These are phyloP conservation scores for Cordyceps fumosorosea DNA, from an alignment of 2,329 filamentous ascomycete genomes.

Conservation along the genomic window DNA sequence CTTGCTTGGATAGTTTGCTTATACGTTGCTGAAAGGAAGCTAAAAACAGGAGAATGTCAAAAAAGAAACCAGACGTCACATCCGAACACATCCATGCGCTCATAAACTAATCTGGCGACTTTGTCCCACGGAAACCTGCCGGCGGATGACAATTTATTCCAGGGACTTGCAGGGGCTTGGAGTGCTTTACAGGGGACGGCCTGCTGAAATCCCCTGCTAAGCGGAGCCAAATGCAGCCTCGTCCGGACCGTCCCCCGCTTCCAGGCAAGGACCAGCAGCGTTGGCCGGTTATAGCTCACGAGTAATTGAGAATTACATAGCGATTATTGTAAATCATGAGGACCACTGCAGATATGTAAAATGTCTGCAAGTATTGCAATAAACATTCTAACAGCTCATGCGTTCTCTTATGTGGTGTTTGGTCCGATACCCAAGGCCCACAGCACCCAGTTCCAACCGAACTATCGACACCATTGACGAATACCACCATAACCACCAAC, in stretches of 20 bases:
- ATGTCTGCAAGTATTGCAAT: too few species aligned
- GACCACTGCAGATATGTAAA: too few species aligned
- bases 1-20: too few species aligned
- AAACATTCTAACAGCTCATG: too few species aligned
- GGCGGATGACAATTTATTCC: neutral
- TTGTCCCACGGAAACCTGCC: neutral
- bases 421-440: neutral
- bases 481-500: neutral
- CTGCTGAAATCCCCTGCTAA: neutral
- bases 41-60: neutral
- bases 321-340: too few species aligned
- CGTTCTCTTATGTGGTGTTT: neutral
- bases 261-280: neutral
- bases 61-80: neutral
- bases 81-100: neutral
- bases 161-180: neutral
- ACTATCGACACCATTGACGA: neutral
- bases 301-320: too few species aligned
- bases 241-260: neutral
- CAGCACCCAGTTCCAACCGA: neutral
- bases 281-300: too few species aligned
- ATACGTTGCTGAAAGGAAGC: too few species aligned
- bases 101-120: neutral
- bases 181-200: neutral
- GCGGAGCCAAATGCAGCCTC: slow-evolving; percentile 1